Percentiles rank a stretch among this genome's conserved stretches.
Evolutionary conservation across 352 stramenopile species (phyloP).

Genomic region (Pythium sukuiense): DNA sequence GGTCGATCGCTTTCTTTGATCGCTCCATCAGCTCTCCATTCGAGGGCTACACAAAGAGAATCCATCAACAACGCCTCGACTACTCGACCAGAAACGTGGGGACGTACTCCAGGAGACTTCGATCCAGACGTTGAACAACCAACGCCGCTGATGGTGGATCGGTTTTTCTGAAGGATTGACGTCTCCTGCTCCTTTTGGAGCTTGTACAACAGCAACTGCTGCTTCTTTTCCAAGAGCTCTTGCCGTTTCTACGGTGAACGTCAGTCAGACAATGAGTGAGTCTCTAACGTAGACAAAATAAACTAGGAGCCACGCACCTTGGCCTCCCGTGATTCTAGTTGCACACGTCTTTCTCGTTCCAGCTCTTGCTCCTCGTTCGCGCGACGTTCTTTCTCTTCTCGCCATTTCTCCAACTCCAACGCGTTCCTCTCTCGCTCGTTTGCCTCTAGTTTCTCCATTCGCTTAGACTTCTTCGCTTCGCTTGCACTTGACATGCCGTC

Average conservation of each 20-base stretch:
- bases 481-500: background rate
- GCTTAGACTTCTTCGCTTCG: conserved; percentile 9
- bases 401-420: conserved; percentile 41
- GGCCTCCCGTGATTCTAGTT: conserved; percentile 44
- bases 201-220: conserved; percentile 75
- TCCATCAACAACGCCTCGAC: background rate
- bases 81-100: background rate
- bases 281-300: background rate
- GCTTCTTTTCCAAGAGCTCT: conserved; percentile 67
- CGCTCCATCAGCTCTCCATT: conserved; percentile 50
- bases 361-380: conserved; percentile 32
- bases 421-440: conserved; percentile 33
- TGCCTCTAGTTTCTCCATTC: conserved; percentile 12
- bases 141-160: background rate
- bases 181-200: conserved; percentile 74
- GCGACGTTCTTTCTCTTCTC: conserved; percentile 42
- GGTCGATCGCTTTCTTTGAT: conserved; percentile 58
- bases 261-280: background rate
- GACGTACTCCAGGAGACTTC: conserved; percentile 33
- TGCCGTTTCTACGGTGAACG: conserved; percentile 29
- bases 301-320: conserved; percentile 34
- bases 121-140: background rate
- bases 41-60: conserved; percentile 26
- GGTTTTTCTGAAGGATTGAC: conserved; percentile 19
- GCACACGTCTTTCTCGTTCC: conserved; percentile 30